Conservation (phyloP, 2,329 filamentous ascomycete species). For the Pseudopyricularia javanii region DNA sequence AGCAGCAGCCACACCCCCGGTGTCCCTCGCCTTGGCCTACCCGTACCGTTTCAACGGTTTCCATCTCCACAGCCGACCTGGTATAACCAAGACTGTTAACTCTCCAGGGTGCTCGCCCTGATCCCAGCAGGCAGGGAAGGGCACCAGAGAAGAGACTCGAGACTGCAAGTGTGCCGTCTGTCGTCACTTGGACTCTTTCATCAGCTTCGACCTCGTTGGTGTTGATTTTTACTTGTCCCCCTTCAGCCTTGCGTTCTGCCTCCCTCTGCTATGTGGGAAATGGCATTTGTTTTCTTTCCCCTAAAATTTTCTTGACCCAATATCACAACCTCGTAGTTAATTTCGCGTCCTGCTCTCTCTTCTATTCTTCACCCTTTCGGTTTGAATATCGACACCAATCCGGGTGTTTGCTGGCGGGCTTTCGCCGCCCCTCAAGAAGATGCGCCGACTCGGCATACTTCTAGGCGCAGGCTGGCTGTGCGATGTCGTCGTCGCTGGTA, state of each 20-base stretch:
- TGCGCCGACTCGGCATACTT: slow-evolving; percentile 1
- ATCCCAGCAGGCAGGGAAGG: neutral
- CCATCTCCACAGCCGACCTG: neutral
- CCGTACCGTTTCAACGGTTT: neutral
- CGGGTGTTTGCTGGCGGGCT: neutral
- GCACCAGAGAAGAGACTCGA: too few relatives aligned
- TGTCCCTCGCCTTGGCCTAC: too few relatives aligned
- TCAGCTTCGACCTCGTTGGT: neutral
- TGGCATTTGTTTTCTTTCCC: too few relatives aligned
- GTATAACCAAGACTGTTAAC: neutral
- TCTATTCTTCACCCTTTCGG: neutral
- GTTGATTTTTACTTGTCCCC: too few relatives aligned
- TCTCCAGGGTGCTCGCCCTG: neutral
- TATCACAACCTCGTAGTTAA: neutral
- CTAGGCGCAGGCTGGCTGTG: slow-evolving; percentile 10
- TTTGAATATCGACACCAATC: neutral
- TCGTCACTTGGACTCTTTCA: neutral
- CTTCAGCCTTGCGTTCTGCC: too few relatives aligned
- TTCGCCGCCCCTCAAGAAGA: neutral
- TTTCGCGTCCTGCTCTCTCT: neutral
- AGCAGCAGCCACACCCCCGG: too few relatives aligned
- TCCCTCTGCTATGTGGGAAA: too few relatives aligned
- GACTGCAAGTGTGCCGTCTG: neutral
- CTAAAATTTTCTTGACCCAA: too few relatives aligned
- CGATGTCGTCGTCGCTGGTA: slow-evolving; percentile 13